A percentile compares a stretch with the other conserved stretches of the same genome.
These are phyloP conservation scores for Pyronema omphalodes DNA, from an alignment of 495 filamentous ascomycete genomes.

Conservation along the genomic window DNA sequence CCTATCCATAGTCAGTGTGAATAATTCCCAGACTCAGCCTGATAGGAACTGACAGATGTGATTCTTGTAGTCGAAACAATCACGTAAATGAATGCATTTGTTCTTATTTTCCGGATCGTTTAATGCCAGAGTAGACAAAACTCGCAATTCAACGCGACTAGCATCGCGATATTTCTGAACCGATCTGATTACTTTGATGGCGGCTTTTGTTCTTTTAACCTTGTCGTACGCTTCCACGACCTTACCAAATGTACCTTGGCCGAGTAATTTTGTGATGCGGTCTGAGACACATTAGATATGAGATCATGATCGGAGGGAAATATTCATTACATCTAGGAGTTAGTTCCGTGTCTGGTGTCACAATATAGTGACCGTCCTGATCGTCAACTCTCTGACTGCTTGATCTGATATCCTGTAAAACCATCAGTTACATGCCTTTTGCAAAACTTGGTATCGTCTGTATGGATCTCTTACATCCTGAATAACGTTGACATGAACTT, in stretches of 20 bases:
- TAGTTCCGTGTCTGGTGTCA: constrained; percentile 60
- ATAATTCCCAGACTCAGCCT: background rate
- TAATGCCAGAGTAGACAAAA: constrained; percentile 69
- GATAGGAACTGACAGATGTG: constrained; percentile 53
- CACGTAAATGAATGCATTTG: constrained; percentile 88
- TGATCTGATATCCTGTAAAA: constrained; percentile 7
- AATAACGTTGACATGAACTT: constrained; percentile 68
- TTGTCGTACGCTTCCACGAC: constrained; percentile 84
- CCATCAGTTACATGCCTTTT: background rate
- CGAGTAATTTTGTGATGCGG: constrained; percentile 38
- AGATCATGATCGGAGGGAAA: background rate
- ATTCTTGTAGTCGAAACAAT: constrained; percentile 93
- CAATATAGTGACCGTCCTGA: constrained; percentile 91
- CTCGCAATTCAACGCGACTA: constrained; percentile 85
- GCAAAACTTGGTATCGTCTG: background rate
- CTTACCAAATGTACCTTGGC: constrained; percentile 95
- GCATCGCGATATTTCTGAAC: constrained; percentile 97
- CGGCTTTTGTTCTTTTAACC: constrained; percentile 54
- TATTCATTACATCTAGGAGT: constrained; percentile 68
- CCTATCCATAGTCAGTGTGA: constrained; percentile 17
- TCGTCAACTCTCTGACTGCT: constrained; percentile 52
- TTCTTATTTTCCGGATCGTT: constrained; percentile 89
- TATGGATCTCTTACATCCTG: constrained; percentile 49
- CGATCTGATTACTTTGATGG: constrained; percentile 93
- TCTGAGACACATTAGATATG: background rate